phyloP scores from a whole-genome alignment of 2,329 filamentous ascomycete species.

The Hymenoscyphus infarciens region DNA sequence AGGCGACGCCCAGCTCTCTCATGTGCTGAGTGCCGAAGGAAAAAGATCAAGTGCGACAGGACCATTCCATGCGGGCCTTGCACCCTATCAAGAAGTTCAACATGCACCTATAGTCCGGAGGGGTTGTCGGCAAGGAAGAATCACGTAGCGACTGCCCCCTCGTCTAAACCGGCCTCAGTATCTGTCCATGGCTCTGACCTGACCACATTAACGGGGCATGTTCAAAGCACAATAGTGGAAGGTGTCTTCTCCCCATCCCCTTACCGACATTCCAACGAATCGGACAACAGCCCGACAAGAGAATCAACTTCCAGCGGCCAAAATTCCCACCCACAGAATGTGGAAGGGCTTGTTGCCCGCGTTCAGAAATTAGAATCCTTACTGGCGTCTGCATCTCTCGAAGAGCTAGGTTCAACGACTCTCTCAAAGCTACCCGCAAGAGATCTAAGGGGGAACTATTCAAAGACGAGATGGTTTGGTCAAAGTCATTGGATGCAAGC shows the following conservation, averaged over 20 bases:
- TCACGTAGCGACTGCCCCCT: slow-evolving; percentile 6
- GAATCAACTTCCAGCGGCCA: no score
- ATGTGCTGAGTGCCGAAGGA: slow-evolving; percentile 42
- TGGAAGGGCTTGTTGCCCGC: slow-evolving; percentile 14
- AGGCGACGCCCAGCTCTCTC: slow-evolving; percentile 38
- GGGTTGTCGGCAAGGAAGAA: slow-evolving; percentile 8
- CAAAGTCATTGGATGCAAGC: slow-evolving; percentile 31
- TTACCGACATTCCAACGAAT: no score
- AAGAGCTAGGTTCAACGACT: not conserved
- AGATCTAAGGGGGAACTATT: slow-evolving; percentile 19
- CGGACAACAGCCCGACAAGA: no score
- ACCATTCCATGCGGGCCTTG: slow-evolving; percentile 41
- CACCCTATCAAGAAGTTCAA: slow-evolving; percentile 30
- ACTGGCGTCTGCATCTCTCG: slow-evolving; percentile 5
- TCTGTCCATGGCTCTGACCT: not conserved
- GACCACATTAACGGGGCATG: not conserved
- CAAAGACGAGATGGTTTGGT: slow-evolving; percentile 30
- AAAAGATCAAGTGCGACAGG: slow-evolving; percentile 46
- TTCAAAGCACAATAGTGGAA: no score
- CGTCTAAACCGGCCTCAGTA: not conserved
- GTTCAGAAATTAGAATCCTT: slow-evolving; percentile 14
- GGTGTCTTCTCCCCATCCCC: no score
- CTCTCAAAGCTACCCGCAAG: not conserved
- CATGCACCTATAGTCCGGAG: slow-evolving; percentile 34
- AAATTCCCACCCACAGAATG: not conserved